Percentiles rank a stretch among this genome's conserved stretches.
Evolutionary conservation across 148 eudicot genomes (phyloP).

Genomic region (Spergularia bocconei): DNA sequence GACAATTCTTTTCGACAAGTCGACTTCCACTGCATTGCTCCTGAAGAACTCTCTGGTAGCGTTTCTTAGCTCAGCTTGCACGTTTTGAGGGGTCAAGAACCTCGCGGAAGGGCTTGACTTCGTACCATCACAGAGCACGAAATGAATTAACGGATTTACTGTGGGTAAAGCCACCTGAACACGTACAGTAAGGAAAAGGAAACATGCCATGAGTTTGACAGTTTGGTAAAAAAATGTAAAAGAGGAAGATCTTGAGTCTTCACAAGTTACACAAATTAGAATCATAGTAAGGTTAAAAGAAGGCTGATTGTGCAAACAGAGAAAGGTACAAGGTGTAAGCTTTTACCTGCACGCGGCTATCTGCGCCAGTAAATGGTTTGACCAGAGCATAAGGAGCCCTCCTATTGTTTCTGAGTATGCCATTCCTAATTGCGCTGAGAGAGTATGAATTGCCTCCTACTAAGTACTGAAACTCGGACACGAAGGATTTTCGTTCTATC

Average conservation of each 20-base stretch:
- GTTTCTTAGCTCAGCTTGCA: conserved; percentile 64
- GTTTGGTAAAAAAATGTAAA: background rate
- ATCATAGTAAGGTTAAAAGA: background rate
- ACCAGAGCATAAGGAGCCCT: conserved; percentile 80
- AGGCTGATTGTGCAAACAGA: background rate
- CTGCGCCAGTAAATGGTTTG: conserved; percentile 65
- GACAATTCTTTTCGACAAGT: conserved; percentile 70
- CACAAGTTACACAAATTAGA: background rate
- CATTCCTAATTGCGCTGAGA: conserved; percentile 62
- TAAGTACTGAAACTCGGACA: conserved; percentile 70
- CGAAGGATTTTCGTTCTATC: conserved; percentile 67
- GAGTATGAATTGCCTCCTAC: conserved; percentile 82
- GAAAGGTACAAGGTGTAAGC: background rate
- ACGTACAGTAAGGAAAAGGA: conserved; percentile 2
- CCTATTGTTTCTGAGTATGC: conserved; percentile 75
- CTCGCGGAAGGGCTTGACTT: conserved; percentile 72
- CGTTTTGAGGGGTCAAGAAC: conserved; percentile 61
- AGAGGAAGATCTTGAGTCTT: background rate
- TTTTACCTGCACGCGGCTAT: conserved; percentile 75
- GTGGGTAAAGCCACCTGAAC: conserved; percentile 57
- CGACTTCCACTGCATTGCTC: conserved; percentile 60
- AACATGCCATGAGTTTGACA: background rate
- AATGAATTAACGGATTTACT: conserved; percentile 75
- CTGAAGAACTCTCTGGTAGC: conserved; percentile 75
- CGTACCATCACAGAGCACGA: conserved; percentile 81